Percentiles rank a stretch among this genome's conserved stretches.
Evolutionary conservation across 1,139 yeast genomes (phyloP).

Genomic region (Tardiomyces blankii): DNA sequence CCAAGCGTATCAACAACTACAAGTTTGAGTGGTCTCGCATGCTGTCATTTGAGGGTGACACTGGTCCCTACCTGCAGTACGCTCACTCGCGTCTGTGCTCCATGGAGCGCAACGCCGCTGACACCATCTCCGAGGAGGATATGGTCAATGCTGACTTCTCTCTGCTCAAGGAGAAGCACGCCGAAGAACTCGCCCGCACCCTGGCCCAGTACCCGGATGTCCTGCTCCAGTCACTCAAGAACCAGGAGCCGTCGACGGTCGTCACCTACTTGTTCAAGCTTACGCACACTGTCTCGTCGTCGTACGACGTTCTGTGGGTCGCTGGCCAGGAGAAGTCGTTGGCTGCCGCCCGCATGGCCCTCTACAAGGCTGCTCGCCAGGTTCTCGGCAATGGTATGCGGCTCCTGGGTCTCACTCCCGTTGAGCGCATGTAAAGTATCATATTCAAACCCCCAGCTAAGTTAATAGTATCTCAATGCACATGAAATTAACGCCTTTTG

Average conservation of each 20-base stretch:
- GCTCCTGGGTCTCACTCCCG: constrained; percentile 89
- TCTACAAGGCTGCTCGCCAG: constrained; percentile 84
- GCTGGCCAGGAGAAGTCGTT: constrained; percentile 88
- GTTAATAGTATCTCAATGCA: neutral
- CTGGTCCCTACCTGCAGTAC: constrained; percentile 97
- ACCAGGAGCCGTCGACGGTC: constrained; percentile 86
- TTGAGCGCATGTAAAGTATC: constrained; percentile 75
- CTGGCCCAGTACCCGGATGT: constrained; percentile 90
- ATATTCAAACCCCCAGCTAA: neutral
- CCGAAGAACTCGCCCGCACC: constrained; percentile 60
- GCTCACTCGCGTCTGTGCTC: constrained; percentile 97
- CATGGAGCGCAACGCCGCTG: constrained; percentile 71
- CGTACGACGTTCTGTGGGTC: constrained; percentile 95
- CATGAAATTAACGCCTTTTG: neutral
- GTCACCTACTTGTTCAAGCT: constrained; percentile 89
- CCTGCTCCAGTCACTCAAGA: constrained; percentile 71
- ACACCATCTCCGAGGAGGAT: constrained; percentile 29
- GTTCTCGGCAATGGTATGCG: constrained; percentile 86
- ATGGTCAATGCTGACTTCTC: constrained; percentile 54
- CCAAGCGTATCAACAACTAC: constrained; percentile 93
- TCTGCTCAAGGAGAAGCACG: constrained; percentile 67
- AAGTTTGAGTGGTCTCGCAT: constrained; percentile 97
- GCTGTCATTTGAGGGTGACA: constrained; percentile 98
- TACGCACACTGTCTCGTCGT: constrained; percentile 88
- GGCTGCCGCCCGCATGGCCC: constrained; percentile 87